These are phyloP conservation scores for Rhizopogon sp. DNA, from an alignment of 768 basidiomycete species.

Conservation along the genomic window DNA sequence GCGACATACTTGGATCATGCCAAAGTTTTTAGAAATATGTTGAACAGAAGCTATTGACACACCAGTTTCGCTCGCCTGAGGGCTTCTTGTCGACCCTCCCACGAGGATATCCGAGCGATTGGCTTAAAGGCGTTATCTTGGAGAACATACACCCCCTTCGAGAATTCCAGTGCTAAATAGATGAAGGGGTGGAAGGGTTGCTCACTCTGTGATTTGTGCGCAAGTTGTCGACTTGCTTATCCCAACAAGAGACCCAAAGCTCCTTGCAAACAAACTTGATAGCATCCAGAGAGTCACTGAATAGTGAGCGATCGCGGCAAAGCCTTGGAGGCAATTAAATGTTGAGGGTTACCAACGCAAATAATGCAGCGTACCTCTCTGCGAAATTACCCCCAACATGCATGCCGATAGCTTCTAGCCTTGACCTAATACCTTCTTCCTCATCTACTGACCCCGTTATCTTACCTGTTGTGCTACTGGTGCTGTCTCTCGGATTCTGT, in stretches of 20 bases:
- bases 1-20: constrained; percentile 60
- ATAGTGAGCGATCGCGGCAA: constrained; percentile 68
- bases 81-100: constrained; percentile 72
- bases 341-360: neutral
- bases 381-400: constrained; percentile 85
- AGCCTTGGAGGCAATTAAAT: constrained; percentile 42
- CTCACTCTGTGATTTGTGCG: constrained; percentile 89
- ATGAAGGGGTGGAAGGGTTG: constrained; percentile 5
- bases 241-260: constrained; percentile 88
- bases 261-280: constrained; percentile 98
- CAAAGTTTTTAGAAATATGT: constrained; percentile 1
- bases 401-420: constrained; percentile 79
- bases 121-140: constrained; percentile 92
- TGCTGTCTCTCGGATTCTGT: constrained; percentile 28
- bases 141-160: constrained; percentile 86
- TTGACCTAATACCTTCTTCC: constrained; percentile 60
- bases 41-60: constrained; percentile 13
- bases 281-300: constrained; percentile 80
- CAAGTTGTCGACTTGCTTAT: constrained; percentile 93
- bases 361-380: constrained; percentile 57
- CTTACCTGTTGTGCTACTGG: constrained; percentile 22
- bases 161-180: neutral
- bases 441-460: constrained; percentile 39
- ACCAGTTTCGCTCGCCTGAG: constrained; percentile 69
- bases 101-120: constrained; percentile 73